These are phyloP conservation scores for Fusarium pilosicola DNA, from an alignment of 2,329 filamentous ascomycete species.

Conservation along the genomic window DNA sequence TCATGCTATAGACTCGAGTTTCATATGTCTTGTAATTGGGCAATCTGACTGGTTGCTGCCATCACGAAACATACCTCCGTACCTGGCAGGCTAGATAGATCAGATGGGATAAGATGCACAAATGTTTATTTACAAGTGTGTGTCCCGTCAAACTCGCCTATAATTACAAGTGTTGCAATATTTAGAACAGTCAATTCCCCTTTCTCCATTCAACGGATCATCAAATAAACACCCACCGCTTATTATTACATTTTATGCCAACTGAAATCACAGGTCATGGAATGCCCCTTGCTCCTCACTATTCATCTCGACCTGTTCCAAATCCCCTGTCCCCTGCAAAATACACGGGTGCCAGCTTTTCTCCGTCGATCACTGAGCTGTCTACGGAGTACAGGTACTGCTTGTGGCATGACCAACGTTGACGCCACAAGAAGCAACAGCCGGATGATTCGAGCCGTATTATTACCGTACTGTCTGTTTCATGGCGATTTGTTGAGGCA, in stretches of 20 bases:
- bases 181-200: constrained; percentile 7
- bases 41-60: constrained; percentile 18
- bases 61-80: constrained; percentile 21
- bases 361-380: constrained; percentile 7
- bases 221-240: constrained; percentile 22
- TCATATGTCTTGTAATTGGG: constrained; percentile 23
- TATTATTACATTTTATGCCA: constrained; percentile 40
- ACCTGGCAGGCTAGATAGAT: constrained; percentile 14
- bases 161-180: not conserved
- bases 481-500: not conserved
- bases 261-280: constrained; percentile 15
- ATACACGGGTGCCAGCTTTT: not conserved
- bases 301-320: constrained; percentile 19
- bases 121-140: constrained; percentile 3
- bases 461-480: not conserved
- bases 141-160: not conserved
- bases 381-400: not conserved
- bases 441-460: not conserved
- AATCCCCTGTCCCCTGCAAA: constrained; percentile 20
- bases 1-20: constrained; percentile 13
- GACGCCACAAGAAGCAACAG: constrained; percentile 1
- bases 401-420: constrained; percentile 16
- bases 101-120: constrained; percentile 18
- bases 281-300: constrained; percentile 13
- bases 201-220: constrained; percentile 11